A percentile compares a stretch with the other conserved stretches of the same genome.
These are phyloP conservation scores for Coemansia biformis DNA, from an alignment of 192 early-diverging fungal genomes.

Conservation along the genomic window DNA sequence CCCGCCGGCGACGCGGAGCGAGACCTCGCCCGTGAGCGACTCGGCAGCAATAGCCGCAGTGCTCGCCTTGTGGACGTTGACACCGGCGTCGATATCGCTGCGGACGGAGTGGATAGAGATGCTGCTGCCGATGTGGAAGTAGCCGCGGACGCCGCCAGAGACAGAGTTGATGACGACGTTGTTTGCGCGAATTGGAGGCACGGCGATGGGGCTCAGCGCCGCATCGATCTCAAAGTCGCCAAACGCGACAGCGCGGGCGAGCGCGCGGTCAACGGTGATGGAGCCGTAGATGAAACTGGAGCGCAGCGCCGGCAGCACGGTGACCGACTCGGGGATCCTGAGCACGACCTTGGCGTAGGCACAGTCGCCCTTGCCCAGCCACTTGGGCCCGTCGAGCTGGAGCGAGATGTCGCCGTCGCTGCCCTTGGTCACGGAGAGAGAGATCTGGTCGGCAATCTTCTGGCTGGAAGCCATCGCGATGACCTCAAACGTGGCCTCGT, in stretches of 20 bases:
- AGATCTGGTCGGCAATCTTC: slow-evolving; percentile 35
- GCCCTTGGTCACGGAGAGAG: slow-evolving; percentile 15
- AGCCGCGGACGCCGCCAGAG: slow-evolving; percentile 33
- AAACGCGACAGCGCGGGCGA: slow-evolving; percentile 32
- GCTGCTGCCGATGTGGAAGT: slow-evolving; percentile 22
- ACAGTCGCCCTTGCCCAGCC: slow-evolving; percentile 32
- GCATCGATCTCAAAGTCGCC: slow-evolving; percentile 38
- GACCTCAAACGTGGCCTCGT: slow-evolving; percentile 26
- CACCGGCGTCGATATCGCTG: slow-evolving; percentile 32
- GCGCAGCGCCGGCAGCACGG: slow-evolving; percentile 19
- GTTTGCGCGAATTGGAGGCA: slow-evolving; percentile 28
- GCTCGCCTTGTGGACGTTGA: slow-evolving; percentile 37
- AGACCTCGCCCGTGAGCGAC: slow-evolving; percentile 31
- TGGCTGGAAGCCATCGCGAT: slow-evolving; percentile 33
- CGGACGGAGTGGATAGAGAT: slow-evolving; percentile 32
- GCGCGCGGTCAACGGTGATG: slow-evolving; percentile 28
- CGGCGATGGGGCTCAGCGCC: slow-evolving; percentile 24
- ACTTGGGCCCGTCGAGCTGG: slow-evolving; percentile 41
- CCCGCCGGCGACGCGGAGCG: slow-evolving; percentile 32
- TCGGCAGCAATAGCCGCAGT: slow-evolving; percentile 27
- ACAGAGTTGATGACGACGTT: slow-evolving; percentile 30
- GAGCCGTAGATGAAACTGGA: slow-evolving; percentile 39
- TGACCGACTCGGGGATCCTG: slow-evolving; percentile 22
- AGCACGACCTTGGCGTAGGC: slow-evolving; percentile 38
- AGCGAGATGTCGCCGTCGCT: slow-evolving; percentile 34